Conservation (phyloP, 2,329 filamentous ascomycete species). For the Verticillium zaregamsianum region DNA sequence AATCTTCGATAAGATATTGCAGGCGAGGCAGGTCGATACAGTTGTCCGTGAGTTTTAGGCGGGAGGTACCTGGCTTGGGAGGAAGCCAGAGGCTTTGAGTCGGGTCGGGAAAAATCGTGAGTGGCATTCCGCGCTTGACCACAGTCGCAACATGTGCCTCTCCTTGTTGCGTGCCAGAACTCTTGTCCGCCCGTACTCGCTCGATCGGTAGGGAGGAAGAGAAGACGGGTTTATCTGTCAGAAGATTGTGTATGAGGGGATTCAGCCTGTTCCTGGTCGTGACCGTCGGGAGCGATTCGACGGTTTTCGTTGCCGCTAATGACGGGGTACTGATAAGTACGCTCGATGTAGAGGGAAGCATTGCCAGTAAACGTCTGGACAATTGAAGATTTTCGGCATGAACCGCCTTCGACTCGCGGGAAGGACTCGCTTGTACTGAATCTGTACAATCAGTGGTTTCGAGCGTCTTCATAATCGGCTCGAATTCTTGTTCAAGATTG, state of each 20-base stretch:
- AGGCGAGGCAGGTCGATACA: constrained; percentile 80
- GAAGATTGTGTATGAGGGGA: constrained; percentile 87
- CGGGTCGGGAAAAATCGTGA: constrained; percentile 77
- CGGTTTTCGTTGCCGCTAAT: constrained; percentile 60
- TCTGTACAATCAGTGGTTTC: constrained; percentile 6
- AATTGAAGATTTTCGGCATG: constrained; percentile 68
- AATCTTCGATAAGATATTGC: constrained; percentile 86
- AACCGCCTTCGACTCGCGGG: constrained; percentile 3
- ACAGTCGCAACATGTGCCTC: constrained; percentile 61
- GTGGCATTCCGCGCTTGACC: constrained; percentile 84
- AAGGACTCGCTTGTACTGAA: not conserved
- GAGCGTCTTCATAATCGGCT: constrained; percentile 62
- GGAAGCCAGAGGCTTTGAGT: constrained; percentile 62
- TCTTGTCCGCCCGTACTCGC: constrained; percentile 44
- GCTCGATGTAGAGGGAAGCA: constrained; percentile 81
- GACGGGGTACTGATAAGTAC: constrained; percentile 82
- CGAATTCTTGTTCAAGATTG: constrained; percentile 89
- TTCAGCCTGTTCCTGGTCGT: constrained; percentile 61
- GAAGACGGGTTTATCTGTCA: constrained; percentile 90
- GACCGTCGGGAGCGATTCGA: constrained; percentile 41
- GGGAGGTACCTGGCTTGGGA: constrained; percentile 52
- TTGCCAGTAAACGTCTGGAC: constrained; percentile 62
- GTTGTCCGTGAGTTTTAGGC: constrained; percentile 71
- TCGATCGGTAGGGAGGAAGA: constrained; percentile 84
- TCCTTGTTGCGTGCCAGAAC: constrained; percentile 6